These are phyloP conservation scores for Aulographum hederae DNA, from an alignment of 2,329 filamentous ascomycete genomes.

Conservation along the genomic window DNA sequence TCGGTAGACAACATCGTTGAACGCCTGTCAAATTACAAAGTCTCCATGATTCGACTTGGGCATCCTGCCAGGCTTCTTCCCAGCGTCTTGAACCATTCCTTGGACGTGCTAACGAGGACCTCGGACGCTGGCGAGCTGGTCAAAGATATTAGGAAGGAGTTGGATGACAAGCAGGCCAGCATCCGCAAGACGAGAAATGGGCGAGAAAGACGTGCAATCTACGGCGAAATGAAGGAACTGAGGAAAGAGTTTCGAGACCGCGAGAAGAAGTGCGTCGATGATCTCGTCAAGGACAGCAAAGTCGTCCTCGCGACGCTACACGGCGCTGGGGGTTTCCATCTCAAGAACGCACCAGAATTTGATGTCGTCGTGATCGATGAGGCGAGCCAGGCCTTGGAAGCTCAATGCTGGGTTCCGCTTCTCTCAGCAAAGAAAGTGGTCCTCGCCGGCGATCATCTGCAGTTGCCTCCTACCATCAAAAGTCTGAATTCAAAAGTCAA, in stretches of 20 bases:
- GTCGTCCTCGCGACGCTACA: constrained; percentile 88
- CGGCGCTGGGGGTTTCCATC: constrained; percentile 71
- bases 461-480: constrained; percentile 89
- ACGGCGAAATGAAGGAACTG: constrained; percentile 67
- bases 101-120: constrained; percentile 79
- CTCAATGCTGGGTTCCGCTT: constrained; percentile 90
- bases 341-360: constrained; percentile 59
- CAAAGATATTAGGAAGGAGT: constrained; percentile 74
- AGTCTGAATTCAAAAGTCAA: constrained; percentile 34
- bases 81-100: constrained; percentile 71
- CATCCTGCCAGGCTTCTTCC: constrained; percentile 84
- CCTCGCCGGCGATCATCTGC: constrained; percentile 83
- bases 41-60: constrained; percentile 76
- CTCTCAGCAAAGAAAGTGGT: constrained; percentile 60
- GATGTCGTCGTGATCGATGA: constrained; percentile 95
- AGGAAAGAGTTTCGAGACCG: constrained; percentile 76
- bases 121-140: constrained; percentile 83
- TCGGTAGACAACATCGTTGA: constrained; percentile 98
- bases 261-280: constrained; percentile 63
- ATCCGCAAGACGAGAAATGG: constrained; percentile 75
- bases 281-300: constrained; percentile 55
- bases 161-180: constrained; percentile 78
- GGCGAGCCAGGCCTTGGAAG: constrained; percentile 86
- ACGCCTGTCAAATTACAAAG: constrained; percentile 63
- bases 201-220: constrained; percentile 63